phyloP scores from a whole-genome alignment of 192 early-diverging fungal species.

The Coemansia sp. region DNA sequence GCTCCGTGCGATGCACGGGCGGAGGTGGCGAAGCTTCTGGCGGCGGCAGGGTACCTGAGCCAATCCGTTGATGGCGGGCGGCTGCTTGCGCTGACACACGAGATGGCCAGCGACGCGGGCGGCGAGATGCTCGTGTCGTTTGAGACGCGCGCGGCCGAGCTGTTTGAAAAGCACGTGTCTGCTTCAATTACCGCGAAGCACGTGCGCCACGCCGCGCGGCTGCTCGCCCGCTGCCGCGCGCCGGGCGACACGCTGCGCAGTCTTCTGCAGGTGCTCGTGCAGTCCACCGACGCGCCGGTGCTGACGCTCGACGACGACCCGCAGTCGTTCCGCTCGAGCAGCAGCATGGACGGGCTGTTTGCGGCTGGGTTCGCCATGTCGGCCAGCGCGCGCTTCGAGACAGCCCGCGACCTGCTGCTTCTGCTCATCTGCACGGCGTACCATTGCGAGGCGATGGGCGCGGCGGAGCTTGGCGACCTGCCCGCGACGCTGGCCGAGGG shows the following conservation, averaged over 20 bases:
- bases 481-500: constrained; percentile 17
- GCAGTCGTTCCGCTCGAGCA: constrained; percentile 32
- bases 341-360: constrained; percentile 46
- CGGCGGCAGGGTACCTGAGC: constrained; percentile 23
- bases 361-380: constrained; percentile 29
- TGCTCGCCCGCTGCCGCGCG: constrained; percentile 27
- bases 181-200: constrained; percentile 12
- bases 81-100: constrained; percentile 17
- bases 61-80: constrained; percentile 8
- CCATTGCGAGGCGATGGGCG: constrained; percentile 10
- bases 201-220: constrained; percentile 8
- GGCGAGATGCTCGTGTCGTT: constrained; percentile 42
- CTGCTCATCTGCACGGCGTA: constrained; percentile 28
- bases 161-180: constrained; percentile 32
- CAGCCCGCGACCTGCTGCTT: constrained; percentile 29
- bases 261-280: constrained; percentile 23
- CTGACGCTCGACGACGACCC: constrained; percentile 2
- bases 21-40: constrained; percentile 21
- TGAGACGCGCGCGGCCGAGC: constrained; percentile 36
- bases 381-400: constrained; percentile 22
- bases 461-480: constrained; percentile 7
- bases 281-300: constrained; percentile 6
- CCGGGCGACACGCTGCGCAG: constrained; percentile 18
- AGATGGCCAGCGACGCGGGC: constrained; percentile 32
- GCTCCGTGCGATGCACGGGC: constrained; percentile 18